These are phyloP conservation scores for Botryosphaeria dothidea DNA, from an alignment of 2,329 filamentous ascomycete species.

Conservation along the genomic window DNA sequence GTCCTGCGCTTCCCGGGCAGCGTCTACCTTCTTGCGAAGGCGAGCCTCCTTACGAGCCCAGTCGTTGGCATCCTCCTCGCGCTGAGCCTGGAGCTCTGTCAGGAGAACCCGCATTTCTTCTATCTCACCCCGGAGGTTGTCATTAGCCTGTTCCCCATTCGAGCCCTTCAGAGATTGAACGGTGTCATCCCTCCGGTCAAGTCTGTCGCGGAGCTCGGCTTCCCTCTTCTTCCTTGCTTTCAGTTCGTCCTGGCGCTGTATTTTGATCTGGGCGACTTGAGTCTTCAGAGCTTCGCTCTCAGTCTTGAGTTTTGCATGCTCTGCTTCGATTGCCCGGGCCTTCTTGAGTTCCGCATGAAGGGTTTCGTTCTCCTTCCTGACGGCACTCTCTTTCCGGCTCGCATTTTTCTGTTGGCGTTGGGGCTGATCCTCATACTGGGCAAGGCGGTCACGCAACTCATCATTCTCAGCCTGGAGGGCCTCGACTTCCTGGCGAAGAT, in stretches of 20 bases:
- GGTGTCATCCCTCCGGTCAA: constrained; percentile 41
- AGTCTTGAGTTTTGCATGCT: constrained; percentile 60
- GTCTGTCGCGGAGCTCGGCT: constrained; percentile 32
- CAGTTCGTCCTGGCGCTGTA: constrained; percentile 62
- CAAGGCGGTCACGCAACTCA: constrained; percentile 32
- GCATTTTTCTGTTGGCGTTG: constrained; percentile 35
- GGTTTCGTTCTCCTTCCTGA: constrained; percentile 36
- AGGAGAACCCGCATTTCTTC: constrained; percentile 42
- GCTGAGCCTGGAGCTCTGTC: constrained; percentile 34
- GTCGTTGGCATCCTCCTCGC: constrained; percentile 34
- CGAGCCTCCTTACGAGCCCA: constrained; percentile 35
- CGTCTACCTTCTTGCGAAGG: constrained; percentile 35
- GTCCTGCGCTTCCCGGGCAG: constrained; percentile 29
- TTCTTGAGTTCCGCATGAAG: constrained; percentile 32
- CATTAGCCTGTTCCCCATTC: constrained; percentile 39
- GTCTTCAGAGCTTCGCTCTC: constrained; percentile 70
- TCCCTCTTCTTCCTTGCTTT: constrained; percentile 36
- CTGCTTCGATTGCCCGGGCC: constrained; percentile 27
- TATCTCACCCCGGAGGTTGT: constrained; percentile 42
- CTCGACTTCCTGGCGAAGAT: constrained; percentile 36
- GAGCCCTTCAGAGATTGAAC: constrained; percentile 39
- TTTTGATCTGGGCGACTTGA: constrained; percentile 74
- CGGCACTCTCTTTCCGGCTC: constrained; percentile 34
- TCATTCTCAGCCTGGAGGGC: constrained; percentile 27
- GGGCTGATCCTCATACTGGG: constrained; percentile 36